These are phyloP conservation scores for Hyaloscypha variabilis DNA, from an alignment of 495 filamentous ascomycete species.

Conservation along the genomic window DNA sequence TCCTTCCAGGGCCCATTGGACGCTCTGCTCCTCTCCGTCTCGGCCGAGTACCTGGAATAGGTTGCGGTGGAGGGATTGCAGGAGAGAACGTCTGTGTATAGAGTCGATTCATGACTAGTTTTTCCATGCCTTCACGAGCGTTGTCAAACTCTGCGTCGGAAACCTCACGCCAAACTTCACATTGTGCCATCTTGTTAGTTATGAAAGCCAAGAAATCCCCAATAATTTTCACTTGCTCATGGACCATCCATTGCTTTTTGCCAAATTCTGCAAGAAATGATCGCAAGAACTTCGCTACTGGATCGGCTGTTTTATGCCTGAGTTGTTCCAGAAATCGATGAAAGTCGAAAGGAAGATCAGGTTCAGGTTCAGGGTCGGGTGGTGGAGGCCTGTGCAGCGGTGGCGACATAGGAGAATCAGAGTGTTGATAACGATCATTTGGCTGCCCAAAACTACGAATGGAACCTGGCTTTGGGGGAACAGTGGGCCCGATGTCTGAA, in stretches of 20 bases:
- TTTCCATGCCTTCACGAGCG: constrained; percentile 98
- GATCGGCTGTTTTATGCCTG: constrained; percentile 92
- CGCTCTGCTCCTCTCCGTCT: constrained; percentile 69
- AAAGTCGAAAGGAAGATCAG: constrained; percentile 93
- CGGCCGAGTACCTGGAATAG: constrained; percentile 69
- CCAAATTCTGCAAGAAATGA: constrained; percentile 95
- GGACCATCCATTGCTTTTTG: constrained; percentile 99
- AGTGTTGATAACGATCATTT: constrained; percentile 36
- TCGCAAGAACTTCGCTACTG: constrained; percentile 91
- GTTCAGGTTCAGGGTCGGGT: constrained; percentile 87
- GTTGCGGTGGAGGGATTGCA: constrained; percentile 78
- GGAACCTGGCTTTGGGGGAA: constrained; percentile 52
- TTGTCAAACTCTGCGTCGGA: constrained; percentile 98
- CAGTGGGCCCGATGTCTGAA: constrained; percentile 50
- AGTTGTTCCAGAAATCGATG: constrained; percentile 96
- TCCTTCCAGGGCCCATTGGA: constrained; percentile 75
- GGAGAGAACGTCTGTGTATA: constrained; percentile 97
- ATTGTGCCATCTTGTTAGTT: constrained; percentile 97
- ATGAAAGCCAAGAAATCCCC: constrained; percentile 98
- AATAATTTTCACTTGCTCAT: constrained; percentile 99
- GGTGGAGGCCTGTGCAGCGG: constrained; percentile 70
- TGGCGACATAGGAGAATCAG: constrained; percentile 50
- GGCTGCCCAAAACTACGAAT: constrained; percentile 36
- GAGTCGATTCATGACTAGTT: constrained; percentile 97
- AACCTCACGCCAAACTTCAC: constrained; percentile 94